Base-by-base conservation (phyloP, 1,139 yeast genomes). In the Magnusiomyces fungicola region DNA sequence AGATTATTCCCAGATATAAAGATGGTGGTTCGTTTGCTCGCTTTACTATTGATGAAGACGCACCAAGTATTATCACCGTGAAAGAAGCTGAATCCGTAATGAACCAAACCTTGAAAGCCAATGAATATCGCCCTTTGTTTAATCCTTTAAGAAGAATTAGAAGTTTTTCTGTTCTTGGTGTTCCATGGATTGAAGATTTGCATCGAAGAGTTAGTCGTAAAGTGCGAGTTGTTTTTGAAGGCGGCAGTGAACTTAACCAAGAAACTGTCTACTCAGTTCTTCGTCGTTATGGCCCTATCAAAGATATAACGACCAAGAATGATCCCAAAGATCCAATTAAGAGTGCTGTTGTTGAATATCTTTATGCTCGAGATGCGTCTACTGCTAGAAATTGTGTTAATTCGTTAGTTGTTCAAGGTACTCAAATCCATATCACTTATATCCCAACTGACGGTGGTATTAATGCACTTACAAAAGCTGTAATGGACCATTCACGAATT, bases 11-110 rank as follows among this genome's bases (percentile, higher is more conserved):
- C 16, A 85, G 95, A 0, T 73, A 85, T 51, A 75, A 95, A 55
- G 98, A 92, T 61, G 96, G 97, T 48, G 97, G 97, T 41, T 96
- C 89, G 0, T 90, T 92, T 72, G 92, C 86, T 32, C 83, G 83
- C 56, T 84, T 83, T 59, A 68, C 60, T 33, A 50, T 60, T 38
- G 47, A 51, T 3, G 61, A 57, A n/a, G 52, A 47, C 29, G 46
- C 39, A 41, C 50, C 46, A 37, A 45, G 24, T 23, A 49, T 7
- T 34, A 55, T 36, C 14, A 38, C 62, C 9, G 54, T 55, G 10
- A 54, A 56, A 6, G 60, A 57, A 27, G 59, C 59, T 7, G 61
- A 64, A 48, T 52, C 57, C 23, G 55, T 55, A 12, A 58, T 65
- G 14, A 56, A 56, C 39, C 55, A 58, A 4, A 53, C 58, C 24